phyloP scores from a whole-genome alignment of 2,329 filamentous ascomycete genomes.

The Meredithiella fracta region DNA sequence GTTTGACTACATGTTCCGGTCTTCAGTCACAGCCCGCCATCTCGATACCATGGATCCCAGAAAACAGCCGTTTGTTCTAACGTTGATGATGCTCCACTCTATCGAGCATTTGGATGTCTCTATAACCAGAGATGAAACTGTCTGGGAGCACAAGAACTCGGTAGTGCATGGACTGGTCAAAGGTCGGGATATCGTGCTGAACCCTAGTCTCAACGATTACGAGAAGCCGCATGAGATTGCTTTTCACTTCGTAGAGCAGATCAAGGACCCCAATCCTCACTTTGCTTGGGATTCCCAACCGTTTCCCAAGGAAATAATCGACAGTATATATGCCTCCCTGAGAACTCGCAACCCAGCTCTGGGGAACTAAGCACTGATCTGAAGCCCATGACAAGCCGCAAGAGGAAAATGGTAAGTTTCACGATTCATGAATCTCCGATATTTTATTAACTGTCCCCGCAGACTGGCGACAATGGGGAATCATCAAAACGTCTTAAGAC shows the following conservation, averaged over 20 bases:
- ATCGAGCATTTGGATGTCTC: slow-evolving; percentile 39
- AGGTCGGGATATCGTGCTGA: slow-evolving; percentile 24
- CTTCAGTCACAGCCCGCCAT: slow-evolving; percentile 20
- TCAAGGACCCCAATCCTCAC: slow-evolving; percentile 24
- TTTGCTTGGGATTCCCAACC: slow-evolving; percentile 32
- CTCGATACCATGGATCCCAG: slow-evolving; percentile 15
- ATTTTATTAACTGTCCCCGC: not conserved
- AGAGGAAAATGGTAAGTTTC: slow-evolving; percentile 32
- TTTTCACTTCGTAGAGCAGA: slow-evolving; percentile 28
- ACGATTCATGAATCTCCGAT: not conserved
- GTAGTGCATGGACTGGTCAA: slow-evolving; percentile 25
- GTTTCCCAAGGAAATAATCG: slow-evolving; percentile 33
- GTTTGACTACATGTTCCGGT: slow-evolving; percentile 35
- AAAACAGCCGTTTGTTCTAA: slow-evolving; percentile 29
- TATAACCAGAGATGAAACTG: slow-evolving; percentile 22
- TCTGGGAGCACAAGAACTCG: slow-evolving; percentile 32
- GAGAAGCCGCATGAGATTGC: slow-evolving; percentile 32
- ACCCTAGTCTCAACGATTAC: slow-evolving; percentile 24
- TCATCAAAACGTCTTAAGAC: slow-evolving; percentile 11
- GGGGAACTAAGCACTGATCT: not conserved
- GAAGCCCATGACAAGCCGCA: slow-evolving; percentile 18
- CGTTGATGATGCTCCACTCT: slow-evolving; percentile 33
- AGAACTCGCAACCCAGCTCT: not conserved
- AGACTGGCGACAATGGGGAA: slow-evolving; percentile 6
- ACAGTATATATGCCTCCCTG: slow-evolving; percentile 29